Percentiles rank a stretch among this genome's conserved stretches.
Evolutionary conservation across 768 basidiomycete species (phyloP).

Genomic region (Panus rudis): DNA sequence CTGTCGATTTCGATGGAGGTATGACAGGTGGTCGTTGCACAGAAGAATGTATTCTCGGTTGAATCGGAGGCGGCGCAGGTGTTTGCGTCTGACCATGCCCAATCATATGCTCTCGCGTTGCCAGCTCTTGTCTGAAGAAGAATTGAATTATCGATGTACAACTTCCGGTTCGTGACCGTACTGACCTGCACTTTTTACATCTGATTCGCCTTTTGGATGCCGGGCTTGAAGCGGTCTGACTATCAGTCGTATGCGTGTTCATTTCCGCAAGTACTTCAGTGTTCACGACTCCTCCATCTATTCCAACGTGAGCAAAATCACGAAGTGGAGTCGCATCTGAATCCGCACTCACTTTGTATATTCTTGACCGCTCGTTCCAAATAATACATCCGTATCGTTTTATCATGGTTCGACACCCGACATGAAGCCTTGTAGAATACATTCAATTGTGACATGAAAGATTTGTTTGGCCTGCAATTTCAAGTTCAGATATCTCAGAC

Average conservation of each 20-base stretch:
- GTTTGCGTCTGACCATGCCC: conserved; percentile 83
- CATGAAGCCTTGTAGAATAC: conserved; percentile 70
- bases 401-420: conserved; percentile 59
- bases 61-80: no score
- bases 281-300: conserved; percentile 71
- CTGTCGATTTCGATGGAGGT: no score
- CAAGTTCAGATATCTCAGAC: background rate
- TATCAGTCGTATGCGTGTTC: no score
- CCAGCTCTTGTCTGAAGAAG: conserved; percentile 65
- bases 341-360: conserved; percentile 78
- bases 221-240: no score
- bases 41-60: no score
- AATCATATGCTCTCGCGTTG: conserved; percentile 89
- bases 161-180: background rate
- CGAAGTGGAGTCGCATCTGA: no score
- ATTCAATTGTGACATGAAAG: conserved; percentile 75
- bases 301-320: background rate
- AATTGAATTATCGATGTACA: background rate
- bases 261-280: conserved; percentile 69
- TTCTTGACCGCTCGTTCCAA: conserved; percentile 68
- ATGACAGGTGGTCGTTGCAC: no score
- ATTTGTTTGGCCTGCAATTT: conserved; percentile 67
- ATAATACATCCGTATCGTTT: conserved; percentile 75
- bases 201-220: conserved; percentile 62
- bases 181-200: conserved; percentile 87